phyloP scores from a whole-genome alignment of 176 grass and related monocot genomes.

The Olyra latifolia region DNA sequence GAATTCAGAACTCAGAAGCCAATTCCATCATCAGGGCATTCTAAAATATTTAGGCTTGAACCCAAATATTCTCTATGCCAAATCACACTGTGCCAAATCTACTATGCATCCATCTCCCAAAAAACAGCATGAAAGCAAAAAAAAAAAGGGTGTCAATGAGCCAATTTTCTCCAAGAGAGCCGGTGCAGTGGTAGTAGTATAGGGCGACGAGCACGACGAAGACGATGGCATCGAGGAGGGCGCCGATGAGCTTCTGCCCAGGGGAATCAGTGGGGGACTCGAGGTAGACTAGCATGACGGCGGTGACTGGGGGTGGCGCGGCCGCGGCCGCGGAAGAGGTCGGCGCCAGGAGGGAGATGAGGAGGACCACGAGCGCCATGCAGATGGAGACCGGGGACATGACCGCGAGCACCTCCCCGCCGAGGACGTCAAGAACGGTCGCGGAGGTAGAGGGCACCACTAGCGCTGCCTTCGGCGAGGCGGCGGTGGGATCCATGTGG shows the following conservation, averaged over 20 bases:
- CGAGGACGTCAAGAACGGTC: slow-evolving; percentile 72
- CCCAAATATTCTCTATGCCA: too few species aligned
- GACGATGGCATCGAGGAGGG: slow-evolving; percentile 83
- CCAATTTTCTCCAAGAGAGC: too few species aligned
- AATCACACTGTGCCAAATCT: too few species aligned
- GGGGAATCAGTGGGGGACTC: slow-evolving; percentile 70
- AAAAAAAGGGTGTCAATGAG: too few species aligned
- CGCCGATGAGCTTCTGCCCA: slow-evolving; percentile 62
- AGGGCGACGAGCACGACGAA: slow-evolving; percentile 86
- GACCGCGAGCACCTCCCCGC: slow-evolving; percentile 83
- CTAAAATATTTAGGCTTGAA: too few species aligned
- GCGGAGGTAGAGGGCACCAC: neutral
- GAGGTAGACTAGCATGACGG: slow-evolving; percentile 74
- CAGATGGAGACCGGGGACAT: slow-evolving; percentile 95
- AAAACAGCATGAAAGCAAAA: too few species aligned
- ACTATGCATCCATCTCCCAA: too few species aligned
- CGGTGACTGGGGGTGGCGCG: slow-evolving; percentile 59
- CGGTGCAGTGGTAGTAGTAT: slow-evolving; percentile 97
- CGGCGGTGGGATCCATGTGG: slow-evolving; percentile 48
- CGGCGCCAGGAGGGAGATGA: slow-evolving; percentile 73
- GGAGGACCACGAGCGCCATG: slow-evolving; percentile 91
- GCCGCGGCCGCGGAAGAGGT: slow-evolving; percentile 21
- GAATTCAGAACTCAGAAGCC: too few species aligned
- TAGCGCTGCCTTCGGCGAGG: neutral
- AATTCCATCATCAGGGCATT: too few species aligned